Evolutionary conservation across 345 rosid species (phyloP).

Genomic region (Populus euphratica): DNA sequence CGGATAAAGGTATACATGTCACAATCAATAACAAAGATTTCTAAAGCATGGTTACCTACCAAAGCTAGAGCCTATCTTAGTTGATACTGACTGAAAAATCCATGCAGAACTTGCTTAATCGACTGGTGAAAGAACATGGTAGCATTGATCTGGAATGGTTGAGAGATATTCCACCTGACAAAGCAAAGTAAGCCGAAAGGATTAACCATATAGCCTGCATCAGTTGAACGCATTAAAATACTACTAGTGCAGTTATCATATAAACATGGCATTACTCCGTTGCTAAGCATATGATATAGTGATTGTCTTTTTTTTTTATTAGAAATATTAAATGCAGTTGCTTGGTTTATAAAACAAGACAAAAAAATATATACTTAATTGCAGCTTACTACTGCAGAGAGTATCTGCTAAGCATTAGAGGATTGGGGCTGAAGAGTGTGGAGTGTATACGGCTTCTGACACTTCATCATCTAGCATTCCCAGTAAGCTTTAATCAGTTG

Average conservation of each 20-base stretch:
- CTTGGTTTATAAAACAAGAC: background rate
- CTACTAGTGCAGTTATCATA: background rate
- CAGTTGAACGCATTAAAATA: background rate
- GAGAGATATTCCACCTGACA: conserved; percentile 31
- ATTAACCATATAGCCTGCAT: background rate
- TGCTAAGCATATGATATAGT: background rate
- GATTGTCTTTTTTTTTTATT: background rate
- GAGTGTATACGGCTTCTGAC: conserved; percentile 34
- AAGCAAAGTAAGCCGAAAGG: conserved; percentile 28
- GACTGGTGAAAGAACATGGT: conserved; percentile 25
- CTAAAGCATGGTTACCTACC: background rate
- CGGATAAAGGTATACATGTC: conserved; percentile 21
- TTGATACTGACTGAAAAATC: conserved; percentile 20
- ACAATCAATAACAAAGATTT: background rate
- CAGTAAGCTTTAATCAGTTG: conserved; percentile 17
- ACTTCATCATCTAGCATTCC: conserved; percentile 30
- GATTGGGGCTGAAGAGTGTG: conserved; percentile 31
- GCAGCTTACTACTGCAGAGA: conserved; percentile 15
- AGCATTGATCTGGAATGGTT: conserved; percentile 27
- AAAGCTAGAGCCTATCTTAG: background rate
- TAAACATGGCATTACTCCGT: background rate
- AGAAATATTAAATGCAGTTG: background rate
- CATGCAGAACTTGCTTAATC: conserved; percentile 22
- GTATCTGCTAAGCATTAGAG: conserved; percentile 25
- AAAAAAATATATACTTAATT: background rate